phyloP scores from a whole-genome alignment of 192 early-diverging fungal species.

The Gonapodya prolifera region DNA sequence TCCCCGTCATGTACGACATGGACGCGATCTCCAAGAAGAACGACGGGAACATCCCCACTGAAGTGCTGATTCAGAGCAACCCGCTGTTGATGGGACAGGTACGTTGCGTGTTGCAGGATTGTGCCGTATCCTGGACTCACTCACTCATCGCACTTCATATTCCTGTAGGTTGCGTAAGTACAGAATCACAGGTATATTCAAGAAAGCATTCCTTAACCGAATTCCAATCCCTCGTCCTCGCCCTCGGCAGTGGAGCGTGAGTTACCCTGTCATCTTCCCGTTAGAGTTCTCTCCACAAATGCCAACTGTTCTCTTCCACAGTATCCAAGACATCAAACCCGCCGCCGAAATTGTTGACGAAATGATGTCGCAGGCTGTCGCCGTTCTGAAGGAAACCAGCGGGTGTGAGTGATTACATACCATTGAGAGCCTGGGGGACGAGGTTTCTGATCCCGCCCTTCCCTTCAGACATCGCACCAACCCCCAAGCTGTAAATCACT shows the following conservation, averaged over 20 bases:
- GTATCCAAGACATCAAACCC: conserved; percentile 21
- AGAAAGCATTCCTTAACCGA: too few relatives aligned
- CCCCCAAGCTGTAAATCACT: neutral
- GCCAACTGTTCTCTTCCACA: neutral
- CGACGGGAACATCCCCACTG: neutral
- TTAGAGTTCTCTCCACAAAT: neutral
- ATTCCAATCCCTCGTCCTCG: too few relatives aligned
- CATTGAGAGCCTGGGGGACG: neutral
- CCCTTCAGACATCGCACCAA: neutral
- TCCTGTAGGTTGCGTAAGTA: neutral
- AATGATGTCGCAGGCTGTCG: conserved; percentile 21
- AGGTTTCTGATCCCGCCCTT: neutral
- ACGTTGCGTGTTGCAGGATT: neutral
- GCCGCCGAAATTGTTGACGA: conserved; percentile 34
- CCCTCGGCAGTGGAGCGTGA: conserved; percentile 18
- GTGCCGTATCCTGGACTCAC: too few relatives aligned
- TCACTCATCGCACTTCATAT: neutral
- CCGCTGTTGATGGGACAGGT: conserved; percentile 5
- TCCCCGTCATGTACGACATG: conserved; percentile 1
- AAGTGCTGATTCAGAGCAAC: conserved; percentile 9
- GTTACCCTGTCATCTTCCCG: too few relatives aligned
- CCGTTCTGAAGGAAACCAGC: conserved; percentile 4
- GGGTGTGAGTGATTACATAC: neutral
- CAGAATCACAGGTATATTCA: too few relatives aligned
- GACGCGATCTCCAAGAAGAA: neutral